A percentile compares a stretch with the other conserved stretches of the same genome.
Evolutionary conservation across 2,329 filamentous ascomycete species (phyloP).

Genomic region (Scytalidium lignicola): DNA sequence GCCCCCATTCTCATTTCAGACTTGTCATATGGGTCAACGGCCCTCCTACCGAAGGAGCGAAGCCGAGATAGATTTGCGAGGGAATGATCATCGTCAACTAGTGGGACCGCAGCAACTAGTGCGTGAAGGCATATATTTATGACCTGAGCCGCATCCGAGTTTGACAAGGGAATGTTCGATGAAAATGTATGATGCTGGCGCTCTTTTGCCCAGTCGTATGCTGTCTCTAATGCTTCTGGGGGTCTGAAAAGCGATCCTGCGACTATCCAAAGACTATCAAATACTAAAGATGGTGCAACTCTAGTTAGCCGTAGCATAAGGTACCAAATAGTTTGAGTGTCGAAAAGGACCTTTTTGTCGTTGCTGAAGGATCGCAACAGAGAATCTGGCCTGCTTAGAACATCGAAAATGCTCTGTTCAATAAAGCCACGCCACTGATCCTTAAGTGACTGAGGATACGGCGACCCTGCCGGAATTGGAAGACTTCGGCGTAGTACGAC

Average conservation of each 20-base stretch:
- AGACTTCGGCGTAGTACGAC: constrained; percentile 1
- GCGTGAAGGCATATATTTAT: constrained; percentile 57
- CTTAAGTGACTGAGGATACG: constrained; percentile 6
- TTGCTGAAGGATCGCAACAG: constrained; percentile 53
- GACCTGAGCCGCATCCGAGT: constrained; percentile 22
- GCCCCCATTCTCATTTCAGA: constrained; percentile 41
- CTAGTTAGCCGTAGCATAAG: constrained; percentile 56
- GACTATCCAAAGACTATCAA: constrained; percentile 61
- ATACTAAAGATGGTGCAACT: constrained; percentile 51
- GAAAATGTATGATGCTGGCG: background rate
- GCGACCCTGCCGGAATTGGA: background rate
- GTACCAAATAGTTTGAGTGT: constrained; percentile 59
- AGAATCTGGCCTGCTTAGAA: constrained; percentile 52
- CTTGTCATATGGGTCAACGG: constrained; percentile 40
- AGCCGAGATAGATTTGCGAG: constrained; percentile 57
- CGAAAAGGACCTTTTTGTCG: constrained; percentile 43
- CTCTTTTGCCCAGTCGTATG: constrained; percentile 21
- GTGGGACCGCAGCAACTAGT: constrained; percentile 51
- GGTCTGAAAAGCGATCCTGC: constrained; percentile 53
- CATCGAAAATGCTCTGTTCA: constrained; percentile 60
- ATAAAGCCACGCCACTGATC: constrained; percentile 54
- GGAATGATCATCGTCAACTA: constrained; percentile 20
- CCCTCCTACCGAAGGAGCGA: constrained; percentile 37
- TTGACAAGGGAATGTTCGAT: constrained; percentile 15
- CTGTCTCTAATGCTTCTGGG: constrained; percentile 29